Percentiles rank a stretch among this genome's conserved stretches.
Evolutionary conservation across 352 stramenopile genomes (phyloP).

Genomic region (Pythium guiyangense): DNA sequence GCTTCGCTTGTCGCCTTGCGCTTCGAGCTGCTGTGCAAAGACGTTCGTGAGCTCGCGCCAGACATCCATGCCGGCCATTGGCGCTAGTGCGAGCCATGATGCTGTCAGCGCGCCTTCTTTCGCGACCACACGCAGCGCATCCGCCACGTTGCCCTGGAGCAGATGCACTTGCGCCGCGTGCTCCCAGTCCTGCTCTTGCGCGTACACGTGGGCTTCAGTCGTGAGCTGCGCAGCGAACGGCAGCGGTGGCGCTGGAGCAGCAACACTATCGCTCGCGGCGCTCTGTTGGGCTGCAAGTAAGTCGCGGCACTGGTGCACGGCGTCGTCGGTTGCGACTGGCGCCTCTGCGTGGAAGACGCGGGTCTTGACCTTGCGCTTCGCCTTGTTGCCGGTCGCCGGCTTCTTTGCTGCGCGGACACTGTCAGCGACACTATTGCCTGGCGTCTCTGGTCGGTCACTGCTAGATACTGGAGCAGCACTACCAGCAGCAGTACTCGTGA

Average conservation of each 20-base stretch:
- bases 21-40: constrained; percentile 53
- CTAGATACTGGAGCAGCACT: background rate
- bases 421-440: background rate
- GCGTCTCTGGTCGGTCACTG: background rate
- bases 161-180: constrained; percentile 38
- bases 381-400: constrained; percentile 5
- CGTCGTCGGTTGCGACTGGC: constrained; percentile 13
- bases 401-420: constrained; percentile 14
- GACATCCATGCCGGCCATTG: constrained; percentile 66
- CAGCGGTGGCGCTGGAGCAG: background rate
- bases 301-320: constrained; percentile 16
- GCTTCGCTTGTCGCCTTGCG: constrained; percentile 33
- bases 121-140: constrained; percentile 54
- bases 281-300: background rate
- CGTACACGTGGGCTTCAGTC: constrained; percentile 21
- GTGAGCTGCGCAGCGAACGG: background rate
- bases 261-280: too few relatives aligned
- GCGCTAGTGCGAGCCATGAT: constrained; percentile 61
- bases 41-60: constrained; percentile 64
- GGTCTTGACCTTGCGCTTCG: constrained; percentile 15
- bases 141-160: constrained; percentile 44
- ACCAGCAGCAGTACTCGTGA: background rate
- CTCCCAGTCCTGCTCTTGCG: constrained; percentile 44
- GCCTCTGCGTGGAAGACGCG: constrained; percentile 25
- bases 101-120: constrained; percentile 36